These are phyloP conservation scores for Leccinum longicurvipes DNA, from an alignment of 768 basidiomycete genomes.

Conservation along the genomic window DNA sequence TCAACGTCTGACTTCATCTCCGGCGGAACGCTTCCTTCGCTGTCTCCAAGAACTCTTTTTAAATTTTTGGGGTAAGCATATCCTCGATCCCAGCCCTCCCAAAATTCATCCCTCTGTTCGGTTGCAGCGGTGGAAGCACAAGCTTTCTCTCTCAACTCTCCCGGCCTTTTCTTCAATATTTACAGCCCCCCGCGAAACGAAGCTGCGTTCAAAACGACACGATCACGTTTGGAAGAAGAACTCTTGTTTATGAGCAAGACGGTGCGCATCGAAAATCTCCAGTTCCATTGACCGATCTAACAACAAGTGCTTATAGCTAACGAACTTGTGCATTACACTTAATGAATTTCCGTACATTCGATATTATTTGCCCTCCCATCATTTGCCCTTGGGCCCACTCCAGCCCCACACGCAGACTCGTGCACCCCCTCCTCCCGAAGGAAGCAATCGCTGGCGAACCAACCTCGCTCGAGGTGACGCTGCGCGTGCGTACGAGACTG, in stretches of 20 bases:
- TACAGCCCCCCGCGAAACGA: constrained; percentile 82
- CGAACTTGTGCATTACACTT: constrained; percentile 85
- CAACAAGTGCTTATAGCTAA: constrained; percentile 49
- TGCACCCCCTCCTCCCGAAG: constrained; percentile 62
- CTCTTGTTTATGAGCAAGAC: constrained; percentile 70
- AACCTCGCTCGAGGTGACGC: constrained; percentile 73
- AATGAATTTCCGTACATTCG: constrained; percentile 92
- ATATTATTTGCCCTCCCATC: constrained; percentile 84
- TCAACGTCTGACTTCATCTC: constrained; percentile 65
- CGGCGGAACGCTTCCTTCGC: constrained; percentile 75
- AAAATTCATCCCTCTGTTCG: constrained; percentile 6
- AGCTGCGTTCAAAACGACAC: constrained; percentile 59
- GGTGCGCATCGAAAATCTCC: constrained; percentile 34
- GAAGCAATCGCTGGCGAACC: constrained; percentile 71
- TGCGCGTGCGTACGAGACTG: constrained; percentile 64
- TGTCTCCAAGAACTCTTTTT: constrained; percentile 83
- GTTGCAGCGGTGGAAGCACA: constrained; percentile 78
- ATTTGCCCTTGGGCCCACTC: constrained; percentile 81
- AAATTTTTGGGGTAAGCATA: constrained; percentile 83
- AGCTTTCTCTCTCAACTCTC: constrained; percentile 75
- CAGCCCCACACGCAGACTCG: constrained; percentile 63
- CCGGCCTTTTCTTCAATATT: constrained; percentile 81
- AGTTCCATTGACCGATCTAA: neutral
- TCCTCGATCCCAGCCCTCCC: neutral
- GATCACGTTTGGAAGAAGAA: constrained; percentile 84